phyloP scores from a whole-genome alignment of 306 rosid genomes.

The Delonix regia region DNA sequence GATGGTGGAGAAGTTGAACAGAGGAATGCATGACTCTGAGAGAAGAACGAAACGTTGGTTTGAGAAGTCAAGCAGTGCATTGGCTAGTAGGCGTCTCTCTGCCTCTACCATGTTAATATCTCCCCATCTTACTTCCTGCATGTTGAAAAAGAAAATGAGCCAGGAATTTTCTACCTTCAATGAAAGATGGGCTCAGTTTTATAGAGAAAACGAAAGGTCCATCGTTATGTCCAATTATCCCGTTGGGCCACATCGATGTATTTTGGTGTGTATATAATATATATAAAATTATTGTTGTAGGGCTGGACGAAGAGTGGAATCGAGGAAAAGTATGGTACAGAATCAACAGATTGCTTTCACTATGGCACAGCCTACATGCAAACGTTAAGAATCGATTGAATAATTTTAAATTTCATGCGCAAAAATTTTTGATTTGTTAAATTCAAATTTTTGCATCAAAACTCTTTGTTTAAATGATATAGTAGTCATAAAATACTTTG shows the following conservation, averaged over 20 bases:
- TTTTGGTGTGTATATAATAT: neutral
- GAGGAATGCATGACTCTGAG: slow-evolving; percentile 92
- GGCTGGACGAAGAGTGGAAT: slow-evolving; percentile 54
- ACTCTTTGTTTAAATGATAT: no score
- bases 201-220: neutral
- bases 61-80: slow-evolving; percentile 66
- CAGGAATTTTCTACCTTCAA: no score
- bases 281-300: no score
- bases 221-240: no score
- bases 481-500: no score
- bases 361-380: neutral
- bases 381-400: no score
- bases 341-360: slow-evolving; percentile 20
- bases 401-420: no score
- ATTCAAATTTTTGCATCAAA: no score
- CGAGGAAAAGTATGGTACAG: slow-evolving; percentile 58
- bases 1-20: slow-evolving; percentile 70
- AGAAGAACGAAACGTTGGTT: slow-evolving; percentile 79
- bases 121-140: slow-evolving; percentile 79
- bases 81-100: slow-evolving; percentile 70
- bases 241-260: neutral
- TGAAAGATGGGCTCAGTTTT: neutral
- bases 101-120: slow-evolving; percentile 68
- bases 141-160: neutral
- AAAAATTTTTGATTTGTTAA: no score